phyloP scores from a whole-genome alignment of 306 rosid species.

The Vigna angularis region DNA sequence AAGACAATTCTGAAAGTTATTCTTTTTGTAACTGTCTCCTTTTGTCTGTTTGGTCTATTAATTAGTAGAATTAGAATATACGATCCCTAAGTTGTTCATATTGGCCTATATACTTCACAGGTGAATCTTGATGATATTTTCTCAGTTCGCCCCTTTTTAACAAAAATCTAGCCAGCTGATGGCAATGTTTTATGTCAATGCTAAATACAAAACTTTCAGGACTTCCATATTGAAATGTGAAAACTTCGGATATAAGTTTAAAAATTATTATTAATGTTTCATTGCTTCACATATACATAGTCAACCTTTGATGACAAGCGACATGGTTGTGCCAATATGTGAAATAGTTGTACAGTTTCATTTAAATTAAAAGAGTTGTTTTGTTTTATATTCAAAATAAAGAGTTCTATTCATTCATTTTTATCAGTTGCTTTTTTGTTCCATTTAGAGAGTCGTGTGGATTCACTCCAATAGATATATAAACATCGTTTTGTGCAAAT shows the following conservation, averaged over 20 bases:
- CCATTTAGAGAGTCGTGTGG: neutral
- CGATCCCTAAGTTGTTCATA: neutral
- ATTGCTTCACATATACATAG: neutral
- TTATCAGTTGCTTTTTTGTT: neutral
- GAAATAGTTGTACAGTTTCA: neutral
- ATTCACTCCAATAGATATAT: neutral
- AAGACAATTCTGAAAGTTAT: slow-evolving; percentile 26
- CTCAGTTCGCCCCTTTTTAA: neutral
- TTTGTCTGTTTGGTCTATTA: slow-evolving; percentile 21
- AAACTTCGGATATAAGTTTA: neutral
- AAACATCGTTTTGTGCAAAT: neutral
- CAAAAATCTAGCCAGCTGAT: slow-evolving; percentile 6
- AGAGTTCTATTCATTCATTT: neutral
- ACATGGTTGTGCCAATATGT: neutral
- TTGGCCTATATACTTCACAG: neutral
- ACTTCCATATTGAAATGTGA: neutral
- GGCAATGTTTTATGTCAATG: neutral
- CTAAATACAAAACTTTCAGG: no score
- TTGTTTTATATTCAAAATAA: neutral
- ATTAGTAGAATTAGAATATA: slow-evolving; percentile 32
- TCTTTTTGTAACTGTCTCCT: slow-evolving; percentile 24
- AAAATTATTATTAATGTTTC: neutral
- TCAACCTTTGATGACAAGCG: neutral
- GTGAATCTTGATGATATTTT: slow-evolving; percentile 37
- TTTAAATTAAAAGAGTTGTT: neutral